Base-by-base conservation (phyloP, 805 yeast genomes). In the Henningerozyma blattae region DNA sequence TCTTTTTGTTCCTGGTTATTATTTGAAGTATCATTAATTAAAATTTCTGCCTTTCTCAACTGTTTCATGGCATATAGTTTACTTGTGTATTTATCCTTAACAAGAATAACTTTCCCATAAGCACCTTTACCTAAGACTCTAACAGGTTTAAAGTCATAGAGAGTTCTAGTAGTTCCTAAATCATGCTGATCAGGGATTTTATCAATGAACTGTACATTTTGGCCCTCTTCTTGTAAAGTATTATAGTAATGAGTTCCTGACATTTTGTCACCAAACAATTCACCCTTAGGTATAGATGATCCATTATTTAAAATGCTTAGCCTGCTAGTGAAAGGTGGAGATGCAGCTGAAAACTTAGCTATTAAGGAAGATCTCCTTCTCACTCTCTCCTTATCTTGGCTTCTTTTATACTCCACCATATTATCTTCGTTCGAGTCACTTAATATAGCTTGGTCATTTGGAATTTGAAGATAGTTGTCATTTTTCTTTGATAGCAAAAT, bases 91-190 rank as follows among this genome's bases (percentile, higher is more conserved):
- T 54, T 62, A 49, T 85, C 86, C 32, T 74, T 71, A 1, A 85
- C 95, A 16, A 85, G 59, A 7, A 82, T 59, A 3, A 85, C 95
- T 50, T 82, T 84, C 3, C 95, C 95, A 45, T 81, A 85, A 2
- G 94, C 85, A 3, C 95, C 95, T 33, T 76, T 70, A 0, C 95
- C 95, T 5, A 85, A 61, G 0, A 84, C 91, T 43, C 73, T 78
- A 5, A 86, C 56, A 2, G 82, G 80, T 44, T 70, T 75, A 47
- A 86, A 85, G 49, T 85, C 94, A 4, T 46, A 32, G 4, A 65
- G 50, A 18, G 45, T 49, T 13, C 57, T 45, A 8, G 37, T 9
- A 26, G 36, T n/a, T 32, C 43, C n/a, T n/a, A n/a, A n/a, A n/a
- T n/a, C n/a, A n/a, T n/a, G n/a, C n/a, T n/a, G n/a, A n/a, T n/a